Conservation (phyloP, 768 basidiomycete species). For the Termitomyces sp. region DNA sequence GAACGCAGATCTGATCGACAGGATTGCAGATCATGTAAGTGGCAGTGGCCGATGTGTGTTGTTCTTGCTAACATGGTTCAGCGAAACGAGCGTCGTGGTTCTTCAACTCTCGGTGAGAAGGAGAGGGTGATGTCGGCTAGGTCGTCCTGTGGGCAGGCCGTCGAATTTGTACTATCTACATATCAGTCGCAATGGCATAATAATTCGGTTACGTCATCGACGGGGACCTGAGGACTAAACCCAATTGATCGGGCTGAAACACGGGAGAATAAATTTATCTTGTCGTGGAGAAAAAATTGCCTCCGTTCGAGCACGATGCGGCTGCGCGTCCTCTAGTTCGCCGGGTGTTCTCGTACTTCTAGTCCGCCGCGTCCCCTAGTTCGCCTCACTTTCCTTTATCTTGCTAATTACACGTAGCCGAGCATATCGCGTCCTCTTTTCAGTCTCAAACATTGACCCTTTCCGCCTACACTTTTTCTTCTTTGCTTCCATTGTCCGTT, state of each 20-base stretch:
- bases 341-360: slow-evolving; percentile 2
- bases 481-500: slow-evolving; percentile 17
- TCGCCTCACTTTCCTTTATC: neutral
- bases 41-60: slow-evolving; percentile 14
- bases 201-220: slow-evolving; percentile 17
- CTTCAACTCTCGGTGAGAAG: slow-evolving; percentile 71
- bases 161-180: slow-evolving; percentile 11
- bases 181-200: slow-evolving; percentile 16
- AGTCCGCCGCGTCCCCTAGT: neutral
- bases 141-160: neutral
- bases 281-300: slow-evolving; percentile 22
- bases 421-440: slow-evolving; percentile 20
- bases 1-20: slow-evolving; percentile 10
- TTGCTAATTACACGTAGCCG: slow-evolving; percentile 7
- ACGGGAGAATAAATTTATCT: slow-evolving; percentile 20
- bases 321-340: neutral
- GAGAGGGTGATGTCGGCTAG: neutral
- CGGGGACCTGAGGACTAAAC: slow-evolving; percentile 31
- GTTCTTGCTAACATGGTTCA: slow-evolving; percentile 24
- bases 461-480: slow-evolving; percentile 13
- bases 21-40: slow-evolving; percentile 34
- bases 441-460: slow-evolving; percentile 22
- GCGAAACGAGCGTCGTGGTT: slow-evolving; percentile 94
- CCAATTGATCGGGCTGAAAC: slow-evolving; percentile 37
- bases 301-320: slow-evolving; percentile 17